Evolutionary conservation across 768 basidiomycete species (phyloP).

Genomic region (Rhodosporidiobolus sp.): DNA sequence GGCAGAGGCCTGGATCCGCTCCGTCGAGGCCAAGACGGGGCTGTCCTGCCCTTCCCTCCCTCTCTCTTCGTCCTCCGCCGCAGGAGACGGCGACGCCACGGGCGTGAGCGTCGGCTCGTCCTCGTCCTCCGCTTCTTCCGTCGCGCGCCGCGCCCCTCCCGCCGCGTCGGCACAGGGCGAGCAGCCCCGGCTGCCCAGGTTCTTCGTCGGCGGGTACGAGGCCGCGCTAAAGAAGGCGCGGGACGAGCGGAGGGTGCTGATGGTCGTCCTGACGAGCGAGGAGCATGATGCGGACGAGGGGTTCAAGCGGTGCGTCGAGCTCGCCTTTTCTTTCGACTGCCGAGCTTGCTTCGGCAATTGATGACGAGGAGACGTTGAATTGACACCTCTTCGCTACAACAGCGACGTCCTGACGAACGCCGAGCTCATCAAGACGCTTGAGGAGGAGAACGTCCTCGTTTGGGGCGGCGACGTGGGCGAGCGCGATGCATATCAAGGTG

Average conservation of each 20-base stretch:
- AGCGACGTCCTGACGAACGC: conserved; percentile 75
- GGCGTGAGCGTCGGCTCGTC: conserved; percentile 47
- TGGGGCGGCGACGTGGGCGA: conserved; percentile 92
- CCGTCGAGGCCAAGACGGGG: conserved; percentile 80
- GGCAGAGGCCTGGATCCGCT: conserved; percentile 71
- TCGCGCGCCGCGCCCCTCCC: background rate
- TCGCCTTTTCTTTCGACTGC: background rate
- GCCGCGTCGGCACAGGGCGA: background rate
- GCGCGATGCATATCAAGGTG: conserved; percentile 74
- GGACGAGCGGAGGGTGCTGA: conserved; percentile 68
- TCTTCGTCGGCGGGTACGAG: conserved; percentile 76
- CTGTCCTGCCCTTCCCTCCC: conserved; percentile 51
- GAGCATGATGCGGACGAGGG: conserved; percentile 85
- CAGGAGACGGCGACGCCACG: conserved; percentile 44
- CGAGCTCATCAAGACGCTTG: conserved; percentile 62
- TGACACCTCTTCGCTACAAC: conserved; percentile 9
- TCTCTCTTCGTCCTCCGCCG: conserved; percentile 44
- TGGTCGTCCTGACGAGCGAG: conserved; percentile 76
- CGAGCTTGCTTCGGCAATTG: background rate
- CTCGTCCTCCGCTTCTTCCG: background rate
- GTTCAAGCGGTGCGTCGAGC: conserved; percentile 68
- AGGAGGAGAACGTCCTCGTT: conserved; percentile 54
- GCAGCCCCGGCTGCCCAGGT: conserved; percentile 64
- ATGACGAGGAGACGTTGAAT: too few species aligned
- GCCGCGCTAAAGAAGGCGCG: conserved; percentile 68